phyloP scores from a whole-genome alignment of 2,329 filamentous ascomycete species.

The Penicillium fuscoglaucum region DNA sequence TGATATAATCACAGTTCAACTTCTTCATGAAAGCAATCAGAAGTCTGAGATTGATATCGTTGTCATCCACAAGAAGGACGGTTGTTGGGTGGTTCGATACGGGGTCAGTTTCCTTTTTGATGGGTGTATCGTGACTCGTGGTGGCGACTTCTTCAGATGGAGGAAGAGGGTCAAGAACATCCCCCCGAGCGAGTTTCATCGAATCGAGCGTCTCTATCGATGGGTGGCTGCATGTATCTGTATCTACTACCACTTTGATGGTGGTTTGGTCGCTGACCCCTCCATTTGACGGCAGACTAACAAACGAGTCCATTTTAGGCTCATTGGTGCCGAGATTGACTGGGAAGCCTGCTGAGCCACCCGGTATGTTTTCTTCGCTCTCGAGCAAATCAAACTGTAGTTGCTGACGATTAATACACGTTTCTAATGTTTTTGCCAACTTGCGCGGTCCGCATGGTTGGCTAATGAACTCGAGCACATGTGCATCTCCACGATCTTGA shows the following conservation, averaged over 20 bases:
- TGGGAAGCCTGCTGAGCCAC: background rate
- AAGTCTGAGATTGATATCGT: conserved; percentile 36
- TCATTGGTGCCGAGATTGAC: background rate
- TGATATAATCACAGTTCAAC: conserved; percentile 29
- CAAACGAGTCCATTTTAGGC: background rate
- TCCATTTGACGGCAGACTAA: background rate
- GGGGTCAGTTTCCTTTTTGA: no score
- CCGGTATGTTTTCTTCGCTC: background rate
- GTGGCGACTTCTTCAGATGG: background rate
- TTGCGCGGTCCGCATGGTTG: conserved; percentile 36
- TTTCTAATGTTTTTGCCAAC: conserved; percentile 28
- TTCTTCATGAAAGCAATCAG: conserved; percentile 34
- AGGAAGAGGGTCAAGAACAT: background rate
- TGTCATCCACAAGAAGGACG: conserved; percentile 41
- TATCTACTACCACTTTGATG: background rate
- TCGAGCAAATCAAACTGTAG: background rate
- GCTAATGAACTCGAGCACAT: conserved; percentile 34
- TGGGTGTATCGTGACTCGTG: background rate
- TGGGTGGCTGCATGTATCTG: background rate
- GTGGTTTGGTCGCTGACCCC: background rate
- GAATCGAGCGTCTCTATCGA: no score
- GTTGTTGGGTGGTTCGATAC: background rate
- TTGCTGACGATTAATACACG: conserved; percentile 18
- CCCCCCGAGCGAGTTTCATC: background rate
- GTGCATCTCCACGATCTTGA: background rate